phyloP scores from a whole-genome alignment of 345 rosid genomes.

The Ricinus communis region DNA sequence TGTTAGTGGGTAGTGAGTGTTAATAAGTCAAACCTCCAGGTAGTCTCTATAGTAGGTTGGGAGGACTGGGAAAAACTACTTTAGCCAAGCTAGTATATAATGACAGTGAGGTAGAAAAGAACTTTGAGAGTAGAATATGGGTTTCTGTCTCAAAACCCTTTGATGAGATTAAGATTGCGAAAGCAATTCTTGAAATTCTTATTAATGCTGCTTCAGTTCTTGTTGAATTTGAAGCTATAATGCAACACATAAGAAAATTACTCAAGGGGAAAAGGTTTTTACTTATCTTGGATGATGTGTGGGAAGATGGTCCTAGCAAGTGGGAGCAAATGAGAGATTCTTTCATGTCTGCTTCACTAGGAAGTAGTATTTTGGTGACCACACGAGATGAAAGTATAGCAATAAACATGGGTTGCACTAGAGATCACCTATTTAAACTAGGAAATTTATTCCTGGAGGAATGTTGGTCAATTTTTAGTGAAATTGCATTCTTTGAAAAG shows the following conservation, averaged over 20 bases:
- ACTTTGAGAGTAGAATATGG: conserved; percentile 14
- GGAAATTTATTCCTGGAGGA: not conserved
- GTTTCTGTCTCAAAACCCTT: conserved; percentile 20
- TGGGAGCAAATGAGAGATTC: not conserved
- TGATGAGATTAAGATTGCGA: not conserved
- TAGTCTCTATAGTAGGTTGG: not conserved
- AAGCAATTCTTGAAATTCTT: conserved; percentile 6
- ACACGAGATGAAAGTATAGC: not conserved
- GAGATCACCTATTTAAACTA: not conserved
- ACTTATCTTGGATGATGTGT: conserved; percentile 12
- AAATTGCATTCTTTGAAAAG: not conserved
- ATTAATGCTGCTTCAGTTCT: not conserved
- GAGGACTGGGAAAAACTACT: conserved; percentile 20
- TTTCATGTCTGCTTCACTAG: not conserved
- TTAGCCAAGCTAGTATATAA: conserved; percentile 11
- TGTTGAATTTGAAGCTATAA: not conserved
- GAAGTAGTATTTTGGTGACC: conserved; percentile 12
- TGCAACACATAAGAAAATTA: not conserved
- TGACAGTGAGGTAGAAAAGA: not conserved
- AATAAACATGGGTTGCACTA: not conserved
- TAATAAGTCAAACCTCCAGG: too few species aligned
- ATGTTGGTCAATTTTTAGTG: conserved; percentile 7
- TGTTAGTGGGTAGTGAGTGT: not conserved
- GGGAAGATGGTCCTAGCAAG: conserved; percentile 1
- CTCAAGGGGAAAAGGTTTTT: not conserved